These are phyloP conservation scores for Balakata baccata DNA, from an alignment of 345 rosid species.

Conservation along the genomic window DNA sequence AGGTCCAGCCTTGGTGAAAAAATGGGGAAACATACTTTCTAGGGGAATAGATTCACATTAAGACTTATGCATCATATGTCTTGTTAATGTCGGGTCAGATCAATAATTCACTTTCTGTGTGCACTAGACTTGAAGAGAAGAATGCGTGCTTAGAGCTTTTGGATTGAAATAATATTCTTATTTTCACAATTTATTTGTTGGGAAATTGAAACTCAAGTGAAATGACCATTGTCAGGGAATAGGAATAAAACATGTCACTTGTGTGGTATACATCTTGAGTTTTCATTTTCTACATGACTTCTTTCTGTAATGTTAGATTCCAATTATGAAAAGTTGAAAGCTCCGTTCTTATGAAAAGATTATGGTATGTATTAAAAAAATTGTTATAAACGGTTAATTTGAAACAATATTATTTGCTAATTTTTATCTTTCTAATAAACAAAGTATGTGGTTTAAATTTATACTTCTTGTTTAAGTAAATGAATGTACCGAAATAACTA, in stretches of 20 bases:
- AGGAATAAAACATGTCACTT: not conserved
- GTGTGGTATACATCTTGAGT: not conserved
- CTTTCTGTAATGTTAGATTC: no score
- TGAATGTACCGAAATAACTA: no score
- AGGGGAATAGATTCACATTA: conserved; percentile 1
- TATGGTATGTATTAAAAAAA: no score
- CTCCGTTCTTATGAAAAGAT: no score
- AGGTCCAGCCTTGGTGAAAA: not conserved
- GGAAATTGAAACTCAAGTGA: not conserved
- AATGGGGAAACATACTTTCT: conserved; percentile 6
- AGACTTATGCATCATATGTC: not conserved
- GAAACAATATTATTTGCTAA: no score
- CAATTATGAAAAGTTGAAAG: no score
- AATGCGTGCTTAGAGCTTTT: not conserved
- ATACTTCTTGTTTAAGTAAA: no score
- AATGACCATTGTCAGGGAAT: not conserved
- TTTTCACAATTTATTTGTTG: not conserved
- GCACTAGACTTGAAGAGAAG: not conserved
- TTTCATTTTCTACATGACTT: not conserved
- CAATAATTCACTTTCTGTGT: not conserved
- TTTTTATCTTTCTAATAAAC: no score
- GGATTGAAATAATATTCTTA: not conserved
- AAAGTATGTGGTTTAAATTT: no score
- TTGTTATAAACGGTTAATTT: no score
- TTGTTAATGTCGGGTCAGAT: not conserved